These are phyloP conservation scores for Cordyceps militaris DNA, from an alignment of 2,329 filamentous ascomycete species.

Conservation along the genomic window DNA sequence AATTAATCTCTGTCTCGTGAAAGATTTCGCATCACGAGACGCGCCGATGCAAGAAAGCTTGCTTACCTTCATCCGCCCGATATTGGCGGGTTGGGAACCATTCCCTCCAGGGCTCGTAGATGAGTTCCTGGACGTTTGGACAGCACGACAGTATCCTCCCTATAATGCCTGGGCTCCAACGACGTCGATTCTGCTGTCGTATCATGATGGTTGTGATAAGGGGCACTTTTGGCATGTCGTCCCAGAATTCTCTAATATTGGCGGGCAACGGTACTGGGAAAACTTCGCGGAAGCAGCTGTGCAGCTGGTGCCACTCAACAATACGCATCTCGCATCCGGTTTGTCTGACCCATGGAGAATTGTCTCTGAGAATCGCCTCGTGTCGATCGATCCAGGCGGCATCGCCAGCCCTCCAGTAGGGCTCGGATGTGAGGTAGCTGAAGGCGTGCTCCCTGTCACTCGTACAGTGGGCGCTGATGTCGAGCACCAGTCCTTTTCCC, in stretches of 20 bases:
- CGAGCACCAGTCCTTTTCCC: background rate
- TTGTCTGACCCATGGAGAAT: too few species aligned
- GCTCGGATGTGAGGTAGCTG: background rate
- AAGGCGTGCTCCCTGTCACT: background rate
- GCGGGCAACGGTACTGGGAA: too few species aligned
- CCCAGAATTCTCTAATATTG: too few species aligned
- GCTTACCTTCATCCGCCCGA: background rate
- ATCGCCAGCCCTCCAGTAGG: background rate
- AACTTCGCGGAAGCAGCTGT: background rate
- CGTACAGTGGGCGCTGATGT: background rate
- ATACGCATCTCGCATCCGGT: too few species aligned
- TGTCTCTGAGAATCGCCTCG: too few species aligned
- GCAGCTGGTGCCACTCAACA: too few species aligned
- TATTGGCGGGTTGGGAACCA: too few species aligned
- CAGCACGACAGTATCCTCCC: background rate
- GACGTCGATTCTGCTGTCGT: background rate
- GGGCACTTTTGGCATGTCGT: background rate
- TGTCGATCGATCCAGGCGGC: background rate
- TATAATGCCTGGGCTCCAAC: background rate
- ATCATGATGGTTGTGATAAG: background rate
- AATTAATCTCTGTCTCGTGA: too few species aligned
- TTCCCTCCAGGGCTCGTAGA: background rate
- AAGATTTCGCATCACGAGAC: too few species aligned
- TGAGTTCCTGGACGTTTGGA: background rate
- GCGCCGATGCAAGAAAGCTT: background rate